Evolutionary conservation across 108 stramenopile genomes (phyloP).

Genomic region (Skeletonema costatum): DNA sequence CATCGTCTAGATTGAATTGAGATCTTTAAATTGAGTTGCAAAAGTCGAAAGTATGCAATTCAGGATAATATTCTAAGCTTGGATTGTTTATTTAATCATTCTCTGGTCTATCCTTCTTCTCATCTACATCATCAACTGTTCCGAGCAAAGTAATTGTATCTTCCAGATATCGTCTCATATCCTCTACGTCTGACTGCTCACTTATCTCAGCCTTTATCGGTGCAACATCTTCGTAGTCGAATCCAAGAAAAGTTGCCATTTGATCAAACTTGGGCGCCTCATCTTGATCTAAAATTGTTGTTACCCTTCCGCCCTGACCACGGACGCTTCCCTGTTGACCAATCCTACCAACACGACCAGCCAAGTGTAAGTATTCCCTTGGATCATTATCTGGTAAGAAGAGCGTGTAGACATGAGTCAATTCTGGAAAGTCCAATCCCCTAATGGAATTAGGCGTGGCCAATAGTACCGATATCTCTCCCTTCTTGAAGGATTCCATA

Average conservation of each 20-base stretch:
- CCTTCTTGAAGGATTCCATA: constrained; percentile 79
- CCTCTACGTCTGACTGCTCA: constrained; percentile 59
- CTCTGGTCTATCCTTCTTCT: no score
- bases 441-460: constrained; percentile 85
- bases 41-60: no score
- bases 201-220: constrained; percentile 41
- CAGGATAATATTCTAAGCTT: no score
- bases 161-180: constrained; percentile 72
- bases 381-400: constrained; percentile 85
- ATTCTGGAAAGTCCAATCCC: constrained; percentile 79
- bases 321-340: constrained; percentile 74
- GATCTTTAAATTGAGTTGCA: no score
- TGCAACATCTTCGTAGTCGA: constrained; percentile 73
- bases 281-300: constrained; percentile 67
- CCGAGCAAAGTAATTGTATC: constrained; percentile 64
- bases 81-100: no score
- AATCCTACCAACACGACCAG: constrained; percentile 87
- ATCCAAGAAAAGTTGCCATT: constrained; percentile 68
- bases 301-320: constrained; percentile 71
- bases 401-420: constrained; percentile 86
- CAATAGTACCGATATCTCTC: constrained; percentile 70
- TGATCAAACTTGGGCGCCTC: constrained; percentile 70
- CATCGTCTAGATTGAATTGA: no score
- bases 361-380: constrained; percentile 83
- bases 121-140: constrained; percentile 24